Conservation (phyloP, 345 rosid genomes). For the Salix viminalis region DNA sequence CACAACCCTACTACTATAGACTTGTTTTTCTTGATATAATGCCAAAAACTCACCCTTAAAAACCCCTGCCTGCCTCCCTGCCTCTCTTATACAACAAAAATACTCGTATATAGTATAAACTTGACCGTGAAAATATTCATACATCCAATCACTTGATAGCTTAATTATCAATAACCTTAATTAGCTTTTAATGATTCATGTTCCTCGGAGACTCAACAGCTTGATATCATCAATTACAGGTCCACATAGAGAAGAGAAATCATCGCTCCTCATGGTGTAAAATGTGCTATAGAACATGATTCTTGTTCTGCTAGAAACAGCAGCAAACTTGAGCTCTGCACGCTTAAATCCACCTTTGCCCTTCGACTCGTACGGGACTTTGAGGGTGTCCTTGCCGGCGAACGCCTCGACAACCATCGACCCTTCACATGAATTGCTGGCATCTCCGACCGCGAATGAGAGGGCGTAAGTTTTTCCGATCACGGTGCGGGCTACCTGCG, state of each 20-base stretch:
- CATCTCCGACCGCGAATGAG: slow-evolving; percentile 58
- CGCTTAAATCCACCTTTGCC: slow-evolving; percentile 63
- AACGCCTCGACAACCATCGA: slow-evolving; percentile 67
- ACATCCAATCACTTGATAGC: background rate
- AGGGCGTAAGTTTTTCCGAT: slow-evolving; percentile 46
- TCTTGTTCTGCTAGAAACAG: slow-evolving; percentile 45
- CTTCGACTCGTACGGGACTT: slow-evolving; percentile 50
- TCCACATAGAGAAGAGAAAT: slow-evolving; percentile 74
- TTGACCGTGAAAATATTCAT: background rate
- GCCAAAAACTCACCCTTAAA: background rate
- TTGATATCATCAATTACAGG: slow-evolving; percentile 72
- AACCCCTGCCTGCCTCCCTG: background rate
- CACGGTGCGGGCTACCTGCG: slow-evolving; percentile 51
- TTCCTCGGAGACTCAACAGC: slow-evolving; percentile 37
- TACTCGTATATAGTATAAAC: background rate
- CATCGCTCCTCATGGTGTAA: slow-evolving; percentile 58
- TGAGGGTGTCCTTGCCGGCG: slow-evolving; percentile 43
- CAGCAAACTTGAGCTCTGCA: slow-evolving; percentile 49
- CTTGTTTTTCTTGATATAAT: background rate
- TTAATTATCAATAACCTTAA: background rate
- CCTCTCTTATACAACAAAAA: background rate
- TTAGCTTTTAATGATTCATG: background rate
- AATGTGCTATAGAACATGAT: slow-evolving; percentile 65
- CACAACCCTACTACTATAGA: background rate
- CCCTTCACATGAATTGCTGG: slow-evolving; percentile 58